A percentile compares a stretch with the other conserved stretches of the same genome.
phyloP scores from a whole-genome alignment of 768 basidiomycete species.

The Macrocybe gigantea region DNA sequence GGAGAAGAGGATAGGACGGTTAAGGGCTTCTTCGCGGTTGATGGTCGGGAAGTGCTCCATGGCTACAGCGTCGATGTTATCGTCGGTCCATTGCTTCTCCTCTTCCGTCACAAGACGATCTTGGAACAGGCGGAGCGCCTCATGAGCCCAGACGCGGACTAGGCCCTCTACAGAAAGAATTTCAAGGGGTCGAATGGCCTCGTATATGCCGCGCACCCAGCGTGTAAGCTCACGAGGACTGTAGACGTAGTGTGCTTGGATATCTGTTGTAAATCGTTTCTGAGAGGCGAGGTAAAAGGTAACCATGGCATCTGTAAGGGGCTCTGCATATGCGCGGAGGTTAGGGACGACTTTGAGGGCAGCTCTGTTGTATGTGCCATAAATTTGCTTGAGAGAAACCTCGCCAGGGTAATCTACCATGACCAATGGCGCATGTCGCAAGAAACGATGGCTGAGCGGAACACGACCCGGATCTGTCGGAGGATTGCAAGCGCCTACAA shows the following conservation, averaged over 20 bases:
- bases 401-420: slow-evolving; percentile 99
- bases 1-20: slow-evolving; percentile 91
- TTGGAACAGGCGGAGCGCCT: slow-evolving; percentile 94
- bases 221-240: slow-evolving; percentile 97
- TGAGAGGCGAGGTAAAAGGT: slow-evolving; percentile 92
- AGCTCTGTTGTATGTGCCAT: slow-evolving; percentile 95
- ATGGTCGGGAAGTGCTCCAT: slow-evolving; percentile 92
- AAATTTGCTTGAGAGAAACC: slow-evolving; percentile 94
- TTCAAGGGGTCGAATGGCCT: slow-evolving; percentile 92
- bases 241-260: slow-evolving; percentile 99
- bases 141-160: slow-evolving; percentile 97
- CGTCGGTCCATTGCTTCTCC: slow-evolving; percentile 94
- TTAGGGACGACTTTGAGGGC: slow-evolving; percentile 94
- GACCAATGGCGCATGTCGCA: slow-evolving; percentile 93
- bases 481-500: slow-evolving; percentile 98
- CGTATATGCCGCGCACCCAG: slow-evolving; percentile 96
- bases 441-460: slow-evolving; percentile 95
- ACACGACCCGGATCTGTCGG: slow-evolving; percentile 99
- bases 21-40: slow-evolving; percentile 78
- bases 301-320: slow-evolving; percentile 98
- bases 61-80: slow-evolving; percentile 79
- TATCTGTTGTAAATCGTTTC: slow-evolving; percentile 88
- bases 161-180: slow-evolving; percentile 92
- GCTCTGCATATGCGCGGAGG: slow-evolving; percentile 86
- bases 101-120: slow-evolving; percentile 93